Evolutionary conservation across 139 green algal species (phyloP), one percentile per base, ranked within the genome.

Genomic region (Picochlorum sp.): DNA sequence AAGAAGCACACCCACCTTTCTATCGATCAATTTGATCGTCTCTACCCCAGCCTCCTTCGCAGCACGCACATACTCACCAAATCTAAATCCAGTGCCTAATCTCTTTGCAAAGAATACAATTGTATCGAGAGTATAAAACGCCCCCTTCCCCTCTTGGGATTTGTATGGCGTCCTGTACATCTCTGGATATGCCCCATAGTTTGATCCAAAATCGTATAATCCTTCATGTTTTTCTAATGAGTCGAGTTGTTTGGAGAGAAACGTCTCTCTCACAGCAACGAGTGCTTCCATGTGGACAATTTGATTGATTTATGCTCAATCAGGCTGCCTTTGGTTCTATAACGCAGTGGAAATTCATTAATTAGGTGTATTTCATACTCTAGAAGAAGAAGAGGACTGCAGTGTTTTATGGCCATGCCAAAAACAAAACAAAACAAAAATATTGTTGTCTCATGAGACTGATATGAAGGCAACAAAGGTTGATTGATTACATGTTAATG

Each of bases 161-260:
- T 74, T 78, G 64, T 79, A 80, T 21, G 62, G 28, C 23, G 73
- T 80, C 13, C n/a, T 38, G n/a, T 37, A 46, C 21, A n/a, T 50
- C 5, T 59, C 50, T 15, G 11, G 24, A 57, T 79, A 78, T 4
- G 15, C 56, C 50, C 56, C 62, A 21, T 41, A 41, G 34, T 41
- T 41, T 41, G 34, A 41, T 41, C 69, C 69, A 46, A 79, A 79
- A 28, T 78, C 30, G 11, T 68, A 24, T 18, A 26, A 18, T 23
- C 24, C 23, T 10, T 46, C 37, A 20, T n/a, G 15, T 20, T 66
- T 45, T 32, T 58, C 58, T 54, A 54, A 21, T 20, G 30, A n/a
- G 16, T 46, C 56, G n/a, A 62, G 14, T 21, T 54, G 47, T 21
- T 54, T 54, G 16, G 47, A 20, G 16, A 54, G 18, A 54, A 20